Conservation (phyloP, 352 stramenopile species). For the Phytophthora constricta region DNA sequence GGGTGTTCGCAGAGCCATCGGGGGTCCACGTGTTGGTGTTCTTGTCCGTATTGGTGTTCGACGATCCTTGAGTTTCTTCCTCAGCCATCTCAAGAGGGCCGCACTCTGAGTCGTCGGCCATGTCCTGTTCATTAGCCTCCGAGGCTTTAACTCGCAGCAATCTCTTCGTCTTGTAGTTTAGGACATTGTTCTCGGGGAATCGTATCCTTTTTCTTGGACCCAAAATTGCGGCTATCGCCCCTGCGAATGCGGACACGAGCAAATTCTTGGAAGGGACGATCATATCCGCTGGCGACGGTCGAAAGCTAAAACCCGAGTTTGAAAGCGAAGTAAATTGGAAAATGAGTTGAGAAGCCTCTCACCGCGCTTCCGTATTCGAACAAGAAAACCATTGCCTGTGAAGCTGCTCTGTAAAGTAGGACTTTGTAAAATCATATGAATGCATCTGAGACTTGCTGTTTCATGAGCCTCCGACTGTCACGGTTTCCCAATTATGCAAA, state of each 20-base stretch:
- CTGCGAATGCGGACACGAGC: slow-evolving; percentile 6
- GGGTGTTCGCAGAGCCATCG: too few relatives aligned
- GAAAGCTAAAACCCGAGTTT: background rate
- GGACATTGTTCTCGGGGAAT: background rate
- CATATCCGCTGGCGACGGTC: background rate
- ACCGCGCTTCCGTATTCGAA: background rate
- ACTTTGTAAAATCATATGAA: background rate
- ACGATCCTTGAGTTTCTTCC: background rate
- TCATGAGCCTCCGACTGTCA: too few relatives aligned
- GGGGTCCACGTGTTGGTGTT: slow-evolving; percentile 1
- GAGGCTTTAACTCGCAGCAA: background rate
- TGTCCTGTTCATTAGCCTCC: slow-evolving; percentile 2
- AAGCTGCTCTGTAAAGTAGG: background rate
- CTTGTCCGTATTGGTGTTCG: background rate
- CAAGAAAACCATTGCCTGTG: background rate
- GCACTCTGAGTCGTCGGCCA: slow-evolving; percentile 24
- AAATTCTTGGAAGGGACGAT: slow-evolving; percentile 13
- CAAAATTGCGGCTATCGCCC: background rate
- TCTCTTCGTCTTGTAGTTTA: slow-evolving; percentile 8
- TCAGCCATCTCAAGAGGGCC: slow-evolving; percentile 23
- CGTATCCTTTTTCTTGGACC: too few relatives aligned
- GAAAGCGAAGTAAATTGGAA: background rate
- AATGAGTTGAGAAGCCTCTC: background rate
- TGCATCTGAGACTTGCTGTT: background rate
- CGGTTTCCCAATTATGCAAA: too few relatives aligned